Conservation (phyloP, 495 filamentous ascomycete genomes). For the Neohortaea acidophila region DNA sequence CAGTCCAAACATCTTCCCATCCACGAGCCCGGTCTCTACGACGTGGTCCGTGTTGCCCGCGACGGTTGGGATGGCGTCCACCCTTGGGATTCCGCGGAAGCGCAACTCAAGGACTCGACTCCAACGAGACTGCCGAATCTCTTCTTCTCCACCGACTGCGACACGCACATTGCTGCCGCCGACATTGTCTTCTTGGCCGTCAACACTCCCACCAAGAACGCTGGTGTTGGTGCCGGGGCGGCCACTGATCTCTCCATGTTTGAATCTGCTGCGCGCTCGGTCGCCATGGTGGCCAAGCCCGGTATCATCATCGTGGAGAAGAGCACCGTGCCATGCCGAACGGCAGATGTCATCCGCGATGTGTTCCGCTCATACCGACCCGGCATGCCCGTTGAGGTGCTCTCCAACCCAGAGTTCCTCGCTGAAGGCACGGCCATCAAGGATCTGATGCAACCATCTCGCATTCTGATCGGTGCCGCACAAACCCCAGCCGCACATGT, state of each 20-base stretch:
- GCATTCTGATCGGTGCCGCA: slow-evolving; percentile 61
- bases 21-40: slow-evolving; percentile 54
- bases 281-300: slow-evolving; percentile 47
- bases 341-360: slow-evolving; percentile 52
- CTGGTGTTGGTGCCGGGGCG: slow-evolving; percentile 51
- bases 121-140: slow-evolving; percentile 46
- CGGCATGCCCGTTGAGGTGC: slow-evolving; percentile 51
- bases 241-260: slow-evolving; percentile 60
- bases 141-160: slow-evolving; percentile 55
- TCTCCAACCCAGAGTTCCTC: slow-evolving; percentile 76
- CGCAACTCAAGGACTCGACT: too few relatives aligned
- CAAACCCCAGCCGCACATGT: slow-evolving; percentile 38
- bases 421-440: slow-evolving; percentile 63
- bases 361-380: slow-evolving; percentile 56
- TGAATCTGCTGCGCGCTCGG: slow-evolving; percentile 51
- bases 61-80: slow-evolving; percentile 35
- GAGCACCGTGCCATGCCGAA: slow-evolving; percentile 67
- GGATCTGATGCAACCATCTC: slow-evolving; percentile 56
- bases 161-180: slow-evolving; percentile 44
- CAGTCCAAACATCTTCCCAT: slow-evolving; percentile 61
- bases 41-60: slow-evolving; percentile 49
- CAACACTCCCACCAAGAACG: slow-evolving; percentile 65
- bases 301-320: slow-evolving; percentile 74
- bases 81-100: too few relatives aligned
- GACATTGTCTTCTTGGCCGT: slow-evolving; percentile 68